Evolutionary conservation across 345 rosid genomes (phyloP), one percentile per base, ranked within the genome.

Genomic region (Iberis pinnata): DNA sequence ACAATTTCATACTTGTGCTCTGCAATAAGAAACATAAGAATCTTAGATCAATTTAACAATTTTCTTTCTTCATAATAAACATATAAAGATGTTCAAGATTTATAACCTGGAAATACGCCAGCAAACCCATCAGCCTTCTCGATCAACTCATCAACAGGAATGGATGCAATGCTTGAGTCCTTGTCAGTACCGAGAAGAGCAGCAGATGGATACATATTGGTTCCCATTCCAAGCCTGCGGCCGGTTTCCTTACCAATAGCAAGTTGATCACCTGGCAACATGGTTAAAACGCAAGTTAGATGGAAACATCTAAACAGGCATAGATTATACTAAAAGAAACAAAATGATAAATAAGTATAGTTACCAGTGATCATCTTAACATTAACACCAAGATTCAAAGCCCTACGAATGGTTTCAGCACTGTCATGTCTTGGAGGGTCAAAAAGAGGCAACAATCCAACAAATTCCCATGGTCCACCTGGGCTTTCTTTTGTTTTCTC

Each of bases 211-310:
- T 89, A 86, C 95, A 89, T 86, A 70, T 89, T 89, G 54, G 90
- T 77, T 18, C 97, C 97, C 97, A 89, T 89, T 56, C 97, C 97
- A 41, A 89, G 97, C 27, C 97, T 73, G 58, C 97, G 89, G 19
- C 95, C 95, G 11, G 97, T 86, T 65, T 89, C 97, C 72, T 89
- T 86, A 35, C 71, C 97, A 43, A 89, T 89, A 10, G 97, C 95
- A 44, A 89, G 80, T 69, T 89, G 96, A 64, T 89, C 97, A 67
- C 97, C 90, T 83, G 43, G 37, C 54, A 58, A 48, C 43, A 25
- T 40, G 25, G 29, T 39, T 56, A 54, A 18, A 61, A 19, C 1
- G 9, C 53, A 61, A 49, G 49, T 56, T 40, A 40, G 49, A 20
- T 18, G 56, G 2, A 59, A 47, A 32, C 18, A 51, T 22, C 56